Percentiles rank a stretch among this genome's conserved stretches.
These are phyloP conservation scores for Chlamydomonas reinhardtii DNA, from an alignment of 163 green algal genomes.

Conservation along the genomic window DNA sequence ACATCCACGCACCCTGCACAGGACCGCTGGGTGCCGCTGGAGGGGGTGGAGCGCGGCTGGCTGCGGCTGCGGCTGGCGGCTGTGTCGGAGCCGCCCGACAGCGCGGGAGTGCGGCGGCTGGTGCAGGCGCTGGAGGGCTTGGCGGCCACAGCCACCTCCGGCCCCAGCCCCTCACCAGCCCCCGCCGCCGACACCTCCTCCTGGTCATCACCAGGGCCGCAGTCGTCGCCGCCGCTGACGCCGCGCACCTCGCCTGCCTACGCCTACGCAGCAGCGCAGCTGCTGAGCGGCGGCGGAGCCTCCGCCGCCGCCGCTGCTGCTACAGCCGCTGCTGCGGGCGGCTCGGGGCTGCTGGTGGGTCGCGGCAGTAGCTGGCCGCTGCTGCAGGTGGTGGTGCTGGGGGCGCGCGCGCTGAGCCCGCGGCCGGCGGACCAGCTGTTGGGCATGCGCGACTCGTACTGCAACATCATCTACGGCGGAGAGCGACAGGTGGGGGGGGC, in stretches of 20 bases:
- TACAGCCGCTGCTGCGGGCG: not conserved
- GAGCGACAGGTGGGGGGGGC: slow-evolving; percentile 51
- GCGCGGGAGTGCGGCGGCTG: slow-evolving; percentile 35
- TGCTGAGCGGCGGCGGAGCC: no score
- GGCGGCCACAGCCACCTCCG: not conserved
- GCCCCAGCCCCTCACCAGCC: no score
- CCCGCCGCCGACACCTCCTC: no score
- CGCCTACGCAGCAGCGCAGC: no score
- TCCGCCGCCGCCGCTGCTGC: not conserved
- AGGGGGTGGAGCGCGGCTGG: slow-evolving; percentile 51
- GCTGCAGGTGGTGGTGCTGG: slow-evolving; percentile 45
- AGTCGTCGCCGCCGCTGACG: no score
- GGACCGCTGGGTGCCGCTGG: slow-evolving; percentile 65
- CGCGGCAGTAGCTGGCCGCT: not conserved
- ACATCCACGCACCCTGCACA: not conserved
- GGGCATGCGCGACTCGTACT: slow-evolving; percentile 47
- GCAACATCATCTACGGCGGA: slow-evolving; percentile 44
- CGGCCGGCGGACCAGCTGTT: slow-evolving; percentile 15
- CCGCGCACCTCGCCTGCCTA: no score
- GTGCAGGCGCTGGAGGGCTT: slow-evolving; percentile 38
- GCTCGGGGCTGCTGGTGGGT: no score
- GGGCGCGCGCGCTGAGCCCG: slow-evolving; percentile 33
- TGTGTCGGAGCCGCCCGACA: slow-evolving; percentile 48
- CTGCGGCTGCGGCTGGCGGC: slow-evolving; percentile 59
- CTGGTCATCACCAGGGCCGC: no score